These are phyloP conservation scores for Arabidopsis arenosa DNA, from an alignment of 345 rosid species.

Conservation along the genomic window DNA sequence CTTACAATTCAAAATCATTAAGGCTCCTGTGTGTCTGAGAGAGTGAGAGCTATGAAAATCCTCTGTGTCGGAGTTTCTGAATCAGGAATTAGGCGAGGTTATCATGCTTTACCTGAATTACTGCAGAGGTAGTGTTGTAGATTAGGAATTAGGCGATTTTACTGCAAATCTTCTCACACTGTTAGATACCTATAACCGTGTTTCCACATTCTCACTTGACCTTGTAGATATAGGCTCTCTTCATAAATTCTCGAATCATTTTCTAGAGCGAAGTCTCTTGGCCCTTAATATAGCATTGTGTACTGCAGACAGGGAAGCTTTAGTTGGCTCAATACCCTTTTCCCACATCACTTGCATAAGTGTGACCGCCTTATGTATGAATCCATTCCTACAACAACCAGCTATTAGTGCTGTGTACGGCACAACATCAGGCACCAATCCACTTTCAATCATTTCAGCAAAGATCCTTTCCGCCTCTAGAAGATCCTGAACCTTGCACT, in stretches of 20 bases:
- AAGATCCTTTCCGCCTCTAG: conserved; percentile 18
- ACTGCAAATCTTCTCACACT: not conserved
- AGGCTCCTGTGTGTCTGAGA: not conserved
- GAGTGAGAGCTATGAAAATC: not conserved
- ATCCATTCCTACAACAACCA: conserved; percentile 5
- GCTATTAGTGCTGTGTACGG: conserved; percentile 12
- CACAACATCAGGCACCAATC: conserved; percentile 11
- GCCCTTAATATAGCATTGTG: conserved; percentile 36
- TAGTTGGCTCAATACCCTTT: conserved; percentile 46
- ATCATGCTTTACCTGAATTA: not conserved
- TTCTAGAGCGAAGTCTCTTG: not conserved
- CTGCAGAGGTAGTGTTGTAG: not conserved
- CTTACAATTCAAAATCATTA: not conserved
- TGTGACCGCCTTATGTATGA: conserved; percentile 37
- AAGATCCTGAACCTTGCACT: conserved; percentile 2
- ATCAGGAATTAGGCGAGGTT: not conserved
- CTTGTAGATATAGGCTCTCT: not conserved
- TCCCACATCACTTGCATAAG: conserved; percentile 53
- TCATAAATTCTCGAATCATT: not conserved
- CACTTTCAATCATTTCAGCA: not conserved
- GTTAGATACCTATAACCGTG: not conserved
- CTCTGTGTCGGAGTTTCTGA: not conserved
- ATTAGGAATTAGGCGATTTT: not conserved
- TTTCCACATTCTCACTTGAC: conserved; percentile 18
- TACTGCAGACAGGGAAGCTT: conserved; percentile 23